Evolutionary conservation across 2,329 filamentous ascomycete species (phyloP).

Genomic region (Stemphylium beticola): DNA sequence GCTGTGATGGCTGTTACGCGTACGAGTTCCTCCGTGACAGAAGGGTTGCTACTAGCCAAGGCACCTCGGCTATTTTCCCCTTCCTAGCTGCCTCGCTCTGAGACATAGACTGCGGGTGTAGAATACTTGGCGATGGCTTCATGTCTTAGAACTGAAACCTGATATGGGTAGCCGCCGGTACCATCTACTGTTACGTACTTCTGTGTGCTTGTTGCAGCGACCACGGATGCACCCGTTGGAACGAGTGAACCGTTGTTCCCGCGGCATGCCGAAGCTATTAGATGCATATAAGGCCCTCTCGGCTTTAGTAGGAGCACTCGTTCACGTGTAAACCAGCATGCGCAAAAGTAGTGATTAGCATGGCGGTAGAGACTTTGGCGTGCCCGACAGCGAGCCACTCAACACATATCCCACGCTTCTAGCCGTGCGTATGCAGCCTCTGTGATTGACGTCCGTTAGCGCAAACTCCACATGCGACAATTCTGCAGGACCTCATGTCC

Average conservation of each 20-base stretch:
- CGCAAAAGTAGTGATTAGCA: neutral
- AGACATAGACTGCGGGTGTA: neutral
- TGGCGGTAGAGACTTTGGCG: neutral
- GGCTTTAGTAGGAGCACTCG: neutral
- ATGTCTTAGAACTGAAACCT: neutral
- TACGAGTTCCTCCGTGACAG: conserved; percentile 10
- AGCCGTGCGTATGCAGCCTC: conserved; percentile 9
- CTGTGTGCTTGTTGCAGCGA: too few relatives aligned
- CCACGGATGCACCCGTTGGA: too few relatives aligned
- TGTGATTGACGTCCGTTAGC: conserved; percentile 9
- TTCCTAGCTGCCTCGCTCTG: neutral
- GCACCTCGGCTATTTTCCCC: conserved; percentile 21
- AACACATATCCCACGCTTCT: conserved; percentile 16
- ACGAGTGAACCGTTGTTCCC: neutral
- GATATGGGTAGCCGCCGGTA: too few relatives aligned
- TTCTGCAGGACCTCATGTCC: conserved; percentile 13
- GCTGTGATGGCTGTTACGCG: conserved; percentile 16
- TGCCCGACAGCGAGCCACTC: conserved; percentile 4
- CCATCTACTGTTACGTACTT: too few relatives aligned
- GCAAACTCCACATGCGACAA: conserved; percentile 12
- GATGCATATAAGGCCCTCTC: neutral
- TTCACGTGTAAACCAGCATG: neutral
- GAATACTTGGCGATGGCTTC: neutral
- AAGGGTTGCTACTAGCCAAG: neutral
- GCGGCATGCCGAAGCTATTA: neutral